These are phyloP conservation scores for Daldinia bambusicola DNA, from an alignment of 495 filamentous ascomycete species.

Conservation along the genomic window DNA sequence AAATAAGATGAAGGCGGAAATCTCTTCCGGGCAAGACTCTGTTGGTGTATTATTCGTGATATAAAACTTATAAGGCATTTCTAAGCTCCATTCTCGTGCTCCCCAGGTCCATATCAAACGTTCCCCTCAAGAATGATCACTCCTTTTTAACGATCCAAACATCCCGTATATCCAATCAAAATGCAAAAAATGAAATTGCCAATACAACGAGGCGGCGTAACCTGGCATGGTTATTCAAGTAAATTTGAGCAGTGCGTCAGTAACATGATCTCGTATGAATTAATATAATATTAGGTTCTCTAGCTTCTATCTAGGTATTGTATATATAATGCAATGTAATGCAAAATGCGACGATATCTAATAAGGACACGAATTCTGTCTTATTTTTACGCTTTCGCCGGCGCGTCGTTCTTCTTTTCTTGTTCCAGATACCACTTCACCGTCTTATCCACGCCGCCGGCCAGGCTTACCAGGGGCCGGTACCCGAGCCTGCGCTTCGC, in stretches of 20 bases:
- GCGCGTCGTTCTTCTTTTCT: constrained; percentile 48
- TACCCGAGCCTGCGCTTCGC: constrained; percentile 83
- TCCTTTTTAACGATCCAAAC: neutral
- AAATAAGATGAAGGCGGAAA: neutral
- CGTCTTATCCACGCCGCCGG: constrained; percentile 77
- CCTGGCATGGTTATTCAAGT: no score
- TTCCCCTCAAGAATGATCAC: neutral
- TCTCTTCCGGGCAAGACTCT: neutral
- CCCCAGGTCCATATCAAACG: no score
- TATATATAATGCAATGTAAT: neutral
- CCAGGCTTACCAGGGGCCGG: constrained; percentile 73
- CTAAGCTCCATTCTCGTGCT: no score
- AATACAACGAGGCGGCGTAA: no score
- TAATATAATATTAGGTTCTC: constrained; percentile 11
- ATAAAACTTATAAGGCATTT: no score
- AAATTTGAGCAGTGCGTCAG: neutral
- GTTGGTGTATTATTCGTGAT: neutral
- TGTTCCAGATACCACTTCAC: constrained; percentile 73
- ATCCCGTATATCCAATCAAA: no score
- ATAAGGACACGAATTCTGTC: neutral
- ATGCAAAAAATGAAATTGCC: no score
- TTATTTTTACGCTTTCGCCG: constrained; percentile 28
- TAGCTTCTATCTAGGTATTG: constrained; percentile 5
- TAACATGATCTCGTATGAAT: constrained; percentile 13
- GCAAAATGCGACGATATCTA: neutral